Evolutionary conservation across 2,329 filamentous ascomycete species (phyloP), one percentile per base, ranked within the genome.

Genomic region (Graphiopsis chlorocephala): DNA sequence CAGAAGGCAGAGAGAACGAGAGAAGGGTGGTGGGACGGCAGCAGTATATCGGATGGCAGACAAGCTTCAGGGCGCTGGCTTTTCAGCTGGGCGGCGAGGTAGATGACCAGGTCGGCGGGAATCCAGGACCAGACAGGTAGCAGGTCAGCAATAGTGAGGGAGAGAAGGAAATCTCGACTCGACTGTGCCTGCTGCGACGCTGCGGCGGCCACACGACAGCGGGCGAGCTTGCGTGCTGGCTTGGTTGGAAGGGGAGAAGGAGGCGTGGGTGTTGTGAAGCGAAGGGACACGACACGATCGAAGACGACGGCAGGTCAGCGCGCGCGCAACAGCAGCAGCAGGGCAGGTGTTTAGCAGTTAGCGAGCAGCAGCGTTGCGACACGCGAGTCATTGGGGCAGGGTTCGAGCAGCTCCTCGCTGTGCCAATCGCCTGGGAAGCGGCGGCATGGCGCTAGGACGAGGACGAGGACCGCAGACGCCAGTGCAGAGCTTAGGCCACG

Each of bases 21-120:
- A 31, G 42, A 35, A 26, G 23, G 42, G 57, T 48, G 42, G 29
- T 60, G 57, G 55, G 20, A 35, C 31, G 25, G 33, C 20, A 38
- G 55, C 33, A 17, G 31, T 53, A 53, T 53, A 53, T 53, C 15
- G 17, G 20, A n/a, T 45, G 23, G 20, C 23, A 57, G 53, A 31
- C 53, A 56, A 56, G 53, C 53, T 56, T 33, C 53, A 31, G 50
- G 53, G 53, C 31, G 29, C 47, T 33, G 45, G 42, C 58, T 12
- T 45, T 10, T 59, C 56, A 59, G 56, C 56, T 59, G 28, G 59
- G 47, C 47, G 59, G 59, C 29, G 45, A 31, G n/a, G 14, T 12
- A 15, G 59, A 50, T 33, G 58, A 61, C 45, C 58, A 61, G 58
- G 58, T 50, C 11, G 58, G 45, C 45, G 58, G 45, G 58, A 26